Evolutionary conservation across 1,139 yeast species (phyloP).

Genomic region (Diutina mesorugosa): DNA sequence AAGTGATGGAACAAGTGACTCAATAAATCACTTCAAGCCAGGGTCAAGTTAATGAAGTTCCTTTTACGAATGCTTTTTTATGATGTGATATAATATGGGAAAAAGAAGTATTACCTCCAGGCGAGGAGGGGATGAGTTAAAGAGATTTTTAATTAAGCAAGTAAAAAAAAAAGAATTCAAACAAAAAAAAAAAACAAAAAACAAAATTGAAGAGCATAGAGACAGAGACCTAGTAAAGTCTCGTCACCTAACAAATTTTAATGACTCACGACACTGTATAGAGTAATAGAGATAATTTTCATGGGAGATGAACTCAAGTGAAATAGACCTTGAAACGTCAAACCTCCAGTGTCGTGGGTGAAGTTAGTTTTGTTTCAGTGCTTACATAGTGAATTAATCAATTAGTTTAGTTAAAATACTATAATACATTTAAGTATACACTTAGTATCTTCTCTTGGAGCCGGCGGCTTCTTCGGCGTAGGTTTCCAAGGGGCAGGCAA

Average conservation of each 20-base stretch:
- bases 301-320: too few relatives aligned
- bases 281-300: background rate
- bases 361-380: background rate
- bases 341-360: background rate
- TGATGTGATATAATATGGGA: background rate
- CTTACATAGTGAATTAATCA: background rate
- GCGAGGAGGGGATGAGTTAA: background rate
- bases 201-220: too few relatives aligned
- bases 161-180: conserved; percentile 10
- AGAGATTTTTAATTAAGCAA: conserved; percentile 6
- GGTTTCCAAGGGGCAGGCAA: conserved; percentile 88
- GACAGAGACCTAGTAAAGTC: background rate
- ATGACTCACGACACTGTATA: background rate
- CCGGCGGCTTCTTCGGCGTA: conserved; percentile 77
- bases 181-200: conserved; percentile 4
- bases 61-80: conserved; percentile 7
- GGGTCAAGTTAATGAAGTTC: background rate
- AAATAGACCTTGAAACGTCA: too few relatives aligned
- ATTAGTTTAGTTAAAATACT: background rate
- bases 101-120: background rate
- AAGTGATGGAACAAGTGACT: conserved; percentile 60
- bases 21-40: conserved; percentile 13
- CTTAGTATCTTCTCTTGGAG: conserved; percentile 61
- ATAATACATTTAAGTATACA: conserved; percentile 4
- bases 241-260: background rate